Base-by-base conservation (phyloP, 129 eudicot species). In the Tanacetum coccineum region DNA sequence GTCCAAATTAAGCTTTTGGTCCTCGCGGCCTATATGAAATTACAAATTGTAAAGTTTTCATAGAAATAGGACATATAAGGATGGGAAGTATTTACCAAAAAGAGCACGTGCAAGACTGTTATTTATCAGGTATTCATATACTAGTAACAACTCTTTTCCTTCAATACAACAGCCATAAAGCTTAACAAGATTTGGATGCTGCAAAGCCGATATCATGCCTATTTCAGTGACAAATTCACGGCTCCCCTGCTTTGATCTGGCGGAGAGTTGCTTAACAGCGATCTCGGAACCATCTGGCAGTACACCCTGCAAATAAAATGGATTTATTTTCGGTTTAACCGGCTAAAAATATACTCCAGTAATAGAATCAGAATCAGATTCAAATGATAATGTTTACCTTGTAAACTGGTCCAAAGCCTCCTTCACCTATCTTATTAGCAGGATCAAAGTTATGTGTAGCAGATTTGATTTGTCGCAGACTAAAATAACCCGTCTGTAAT, bases 361-460 rank as follows among this genome's bases (percentile, higher is more conserved):
- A 9, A 17, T 11, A n/a, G n/a, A n/a, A n/a, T n/a, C n/a, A 13
- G 15, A 17, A 13, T 32, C 49, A 14, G 17, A 62, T 20, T 9
- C 3, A 9, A 1, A 36, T 48, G 5, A 45, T 48, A 13, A 48
- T 21, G 26, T 60, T 28, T 63, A 85, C 97, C 96, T 91, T 91
- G 76, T 84, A 91, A 26, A 91, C 97, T 0, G 97, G 95, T n/a
- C 97, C 97, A 70, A 91, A 91, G 17, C 97, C 97, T 64, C 96
- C 97, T 83, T 91, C 97, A 45, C 97, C 96, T 22, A 91, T 87
- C 81, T 87, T 91, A 50, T 87, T 87, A 64, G 80, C 79, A 68
- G 68, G 62, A 55, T 83, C 81, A 59, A 91, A 91, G 85, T 87
- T 85, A 65, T 68, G 67, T 32, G 97, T 91, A 46, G 95, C 95